These are phyloP conservation scores for Fraxinus paxiana DNA, from an alignment of 305 asterid species.

Conservation along the genomic window DNA sequence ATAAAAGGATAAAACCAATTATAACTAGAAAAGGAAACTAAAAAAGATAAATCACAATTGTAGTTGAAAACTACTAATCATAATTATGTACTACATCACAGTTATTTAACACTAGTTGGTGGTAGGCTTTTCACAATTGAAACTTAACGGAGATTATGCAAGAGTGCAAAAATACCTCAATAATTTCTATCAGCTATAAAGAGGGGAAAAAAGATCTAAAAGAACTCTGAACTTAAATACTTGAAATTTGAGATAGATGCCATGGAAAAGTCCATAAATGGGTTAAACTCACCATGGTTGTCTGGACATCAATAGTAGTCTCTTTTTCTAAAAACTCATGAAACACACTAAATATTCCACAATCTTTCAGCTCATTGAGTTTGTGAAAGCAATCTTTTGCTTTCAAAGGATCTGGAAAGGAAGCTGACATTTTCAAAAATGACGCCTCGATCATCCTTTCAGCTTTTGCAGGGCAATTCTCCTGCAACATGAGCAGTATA, in stretches of 20 bases:
- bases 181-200: not conserved
- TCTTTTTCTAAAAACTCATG: slow-evolving; percentile 43
- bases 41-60: too few relatives aligned
- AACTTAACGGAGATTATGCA: not conserved
- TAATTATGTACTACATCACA: too few relatives aligned
- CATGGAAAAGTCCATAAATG: slow-evolving; percentile 13
- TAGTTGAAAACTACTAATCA: too few relatives aligned
- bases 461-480: slow-evolving; percentile 38
- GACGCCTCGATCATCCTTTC: slow-evolving; percentile 46
- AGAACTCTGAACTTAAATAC: not conserved
- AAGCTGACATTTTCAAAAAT: slow-evolving; percentile 59
- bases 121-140: not conserved
- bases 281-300: slow-evolving; percentile 42
- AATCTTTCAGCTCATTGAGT: slow-evolving; percentile 43
- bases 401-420: slow-evolving; percentile 63
- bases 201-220: not conserved
- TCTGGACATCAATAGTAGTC: slow-evolving; percentile 37
- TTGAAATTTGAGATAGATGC: slow-evolving; percentile 11
- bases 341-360: slow-evolving; percentile 35
- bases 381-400: slow-evolving; percentile 63
- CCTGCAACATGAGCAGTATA: slow-evolving; percentile 39
- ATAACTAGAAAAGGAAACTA: too few relatives aligned
- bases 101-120: not conserved
- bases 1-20: too few relatives aligned
- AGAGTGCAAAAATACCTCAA: not conserved